A percentile compares a stretch with the other conserved stretches of the same genome.
Evolutionary conservation across 1,284 basidiomycete species (phyloP).

Genomic region (Apiotrichum mycotoxinovorans): DNA sequence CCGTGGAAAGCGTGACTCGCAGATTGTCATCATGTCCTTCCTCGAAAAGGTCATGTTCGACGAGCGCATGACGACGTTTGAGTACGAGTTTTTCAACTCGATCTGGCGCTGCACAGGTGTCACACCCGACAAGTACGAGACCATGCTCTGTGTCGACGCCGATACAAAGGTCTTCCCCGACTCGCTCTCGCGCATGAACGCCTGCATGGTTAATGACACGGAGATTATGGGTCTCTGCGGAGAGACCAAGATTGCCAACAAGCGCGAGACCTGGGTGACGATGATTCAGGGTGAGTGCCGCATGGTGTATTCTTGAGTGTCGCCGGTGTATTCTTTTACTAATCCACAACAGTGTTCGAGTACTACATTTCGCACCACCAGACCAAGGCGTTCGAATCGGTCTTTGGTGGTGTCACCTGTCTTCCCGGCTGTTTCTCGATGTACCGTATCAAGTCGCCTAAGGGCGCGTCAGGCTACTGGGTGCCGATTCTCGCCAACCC

Average conservation of each 20-base stretch:
- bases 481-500: conserved; percentile 96
- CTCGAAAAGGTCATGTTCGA: conserved; percentile 99
- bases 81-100: conserved; percentile 99
- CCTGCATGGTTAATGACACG: conserved; percentile 90
- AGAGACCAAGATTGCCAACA: conserved; percentile 99
- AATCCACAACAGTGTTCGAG: conserved; percentile 80
- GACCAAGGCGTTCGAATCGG: conserved; percentile 98
- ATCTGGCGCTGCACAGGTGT: conserved; percentile 92
- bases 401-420: conserved; percentile 99
- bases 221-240: conserved; percentile 99
- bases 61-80: conserved; percentile 98
- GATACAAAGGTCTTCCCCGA: conserved; percentile 98
- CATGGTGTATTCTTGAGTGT: too few species aligned
- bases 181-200: conserved; percentile 84
- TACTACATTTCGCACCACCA: conserved; percentile 99
- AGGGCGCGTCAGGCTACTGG: conserved; percentile 88
- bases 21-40: conserved; percentile 97
- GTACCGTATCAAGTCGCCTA: conserved; percentile 98
- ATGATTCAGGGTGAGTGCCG: conserved; percentile 75
- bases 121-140: conserved; percentile 93
- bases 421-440: conserved; percentile 98
- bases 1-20: conserved; percentile 96
- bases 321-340: not conserved
- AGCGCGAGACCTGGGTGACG: conserved; percentile 94
- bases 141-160: conserved; percentile 95